Conservation (phyloP, 441 rosid species). For the Breynia disticha region DNA sequence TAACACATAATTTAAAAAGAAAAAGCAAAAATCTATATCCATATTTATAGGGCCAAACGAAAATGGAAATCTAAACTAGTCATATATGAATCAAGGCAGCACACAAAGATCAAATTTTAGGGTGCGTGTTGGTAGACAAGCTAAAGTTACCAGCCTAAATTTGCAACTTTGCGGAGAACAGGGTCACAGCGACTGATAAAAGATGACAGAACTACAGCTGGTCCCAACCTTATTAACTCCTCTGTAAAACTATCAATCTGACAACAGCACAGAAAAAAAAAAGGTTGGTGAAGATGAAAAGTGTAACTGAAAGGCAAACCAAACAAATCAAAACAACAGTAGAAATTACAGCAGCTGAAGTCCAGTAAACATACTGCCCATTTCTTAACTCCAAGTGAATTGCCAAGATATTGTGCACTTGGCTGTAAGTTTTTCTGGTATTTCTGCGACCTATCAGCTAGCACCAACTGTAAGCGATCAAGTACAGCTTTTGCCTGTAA, state of each 20-base stretch:
- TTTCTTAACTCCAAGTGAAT: constrained; percentile 48
- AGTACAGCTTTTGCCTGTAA: constrained; percentile 69
- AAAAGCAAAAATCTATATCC: not conserved
- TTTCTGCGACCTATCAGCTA: constrained; percentile 50
- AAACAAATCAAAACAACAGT: not conserved
- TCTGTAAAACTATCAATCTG: constrained; percentile 64
- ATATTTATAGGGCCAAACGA: not conserved
- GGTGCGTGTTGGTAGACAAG: no score
- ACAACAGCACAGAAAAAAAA: constrained; percentile 8
- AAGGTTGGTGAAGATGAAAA: constrained; percentile 9
- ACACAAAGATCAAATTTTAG: no score
- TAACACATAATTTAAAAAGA: not conserved
- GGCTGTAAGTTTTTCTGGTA: constrained; percentile 57
- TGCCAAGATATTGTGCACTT: constrained; percentile 57
- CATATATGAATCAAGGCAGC: no score
- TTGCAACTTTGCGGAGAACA: constrained; percentile 53
- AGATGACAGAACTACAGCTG: constrained; percentile 50
- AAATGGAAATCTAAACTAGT: not conserved
- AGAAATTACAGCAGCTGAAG: constrained; percentile 1
- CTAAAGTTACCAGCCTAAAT: constrained; percentile 53
- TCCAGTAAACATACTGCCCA: constrained; percentile 34
- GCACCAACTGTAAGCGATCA: constrained; percentile 55
- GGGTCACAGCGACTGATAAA: constrained; percentile 54
- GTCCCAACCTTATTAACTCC: constrained; percentile 60
- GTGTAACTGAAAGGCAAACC: not conserved